Base-by-base conservation (phyloP, 352 stramenopile genomes). In the Sclerospora graminicola region DNA sequence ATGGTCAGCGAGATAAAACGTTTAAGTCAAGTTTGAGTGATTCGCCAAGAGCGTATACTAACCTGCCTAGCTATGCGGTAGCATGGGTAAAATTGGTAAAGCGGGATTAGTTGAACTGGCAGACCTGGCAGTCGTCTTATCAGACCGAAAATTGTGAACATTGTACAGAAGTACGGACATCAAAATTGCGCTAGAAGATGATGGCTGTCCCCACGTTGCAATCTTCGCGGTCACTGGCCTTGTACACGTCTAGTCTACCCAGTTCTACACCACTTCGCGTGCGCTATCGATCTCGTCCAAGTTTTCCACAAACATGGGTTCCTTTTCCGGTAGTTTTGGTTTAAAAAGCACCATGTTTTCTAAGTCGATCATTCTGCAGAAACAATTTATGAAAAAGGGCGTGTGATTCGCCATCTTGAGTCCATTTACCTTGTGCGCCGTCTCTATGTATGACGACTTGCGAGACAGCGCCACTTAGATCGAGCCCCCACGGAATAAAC, bases 321-420 rank as follows among this genome's bases (percentile, higher is more conserved):
- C 88, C n/a, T n/a, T 60, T 96, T 93, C 40, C 92, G 76, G 82
- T 99, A 99, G 57, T 98, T 98, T 48, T 99, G 93, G 35, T 99
- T 89, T n/a, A n/a, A 77, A 99, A 99, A 20, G 96, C 96, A 59
- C 98, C 98, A 44, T 97, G 69, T 54, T 96, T 97, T 45, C 94
- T 89, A 28, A 99, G 91, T 14, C 84, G 82, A 66, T 99, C 96
- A 66, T 98, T 99, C 58, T 99, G 96, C 45, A 88, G 71, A 15
- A 98, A 65, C 32, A 95, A 75, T 34, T 89, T 76, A 54, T 97
- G 77, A 40, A 92, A 94, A 19, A 89, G 53, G 19, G 75, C 21
- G 96, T 99, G 68, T 99, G 96, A 70, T 99, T 99, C 5, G 96
- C 96, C 32, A 99, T 64, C 93, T 99, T 99, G 21, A 99, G 84